A percentile compares a stretch with the other conserved stretches of the same genome.
Conservation (phyloP, 148 eudicot species). For the Cornus florida region DNA sequence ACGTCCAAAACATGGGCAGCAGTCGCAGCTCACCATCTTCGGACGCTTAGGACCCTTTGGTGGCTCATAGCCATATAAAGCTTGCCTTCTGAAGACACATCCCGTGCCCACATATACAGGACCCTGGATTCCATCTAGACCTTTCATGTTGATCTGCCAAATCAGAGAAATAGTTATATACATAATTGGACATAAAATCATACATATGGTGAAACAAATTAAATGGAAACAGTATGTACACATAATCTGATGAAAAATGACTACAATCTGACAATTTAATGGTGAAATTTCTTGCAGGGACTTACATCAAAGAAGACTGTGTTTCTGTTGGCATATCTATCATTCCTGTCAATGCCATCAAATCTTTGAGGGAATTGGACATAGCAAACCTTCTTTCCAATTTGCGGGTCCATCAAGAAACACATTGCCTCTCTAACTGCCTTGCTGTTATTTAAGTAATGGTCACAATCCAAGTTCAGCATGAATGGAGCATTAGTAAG, state of each 20-base stretch:
- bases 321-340: slow-evolving; percentile 95
- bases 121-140: slow-evolving; percentile 95
- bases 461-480: slow-evolving; percentile 99
- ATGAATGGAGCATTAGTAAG: slow-evolving; percentile 99
- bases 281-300: slow-evolving; percentile 21
- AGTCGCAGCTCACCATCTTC: slow-evolving; percentile 94
- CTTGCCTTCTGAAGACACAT: slow-evolving; percentile 96
- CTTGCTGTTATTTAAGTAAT: slow-evolving; percentile 94
- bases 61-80: slow-evolving; percentile 92
- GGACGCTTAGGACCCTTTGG: slow-evolving; percentile 96
- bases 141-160: slow-evolving; percentile 96
- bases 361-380: slow-evolving; percentile 97
- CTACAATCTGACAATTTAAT: neutral
- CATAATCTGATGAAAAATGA: slow-evolving; percentile 7
- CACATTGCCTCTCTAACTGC: slow-evolving; percentile 96
- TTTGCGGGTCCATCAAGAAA: slow-evolving; percentile 95
- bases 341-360: slow-evolving; percentile 89
- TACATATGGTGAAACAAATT: neutral
- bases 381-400: slow-evolving; percentile 90
- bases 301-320: slow-evolving; percentile 98
- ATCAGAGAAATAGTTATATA: neutral
- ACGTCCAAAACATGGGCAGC: slow-evolving; percentile 98
- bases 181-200: neutral
- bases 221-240: neutral
- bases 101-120: slow-evolving; percentile 99